These are phyloP conservation scores for Tilletia indica DNA, from an alignment of 1,284 basidiomycete species.

Conservation along the genomic window DNA sequence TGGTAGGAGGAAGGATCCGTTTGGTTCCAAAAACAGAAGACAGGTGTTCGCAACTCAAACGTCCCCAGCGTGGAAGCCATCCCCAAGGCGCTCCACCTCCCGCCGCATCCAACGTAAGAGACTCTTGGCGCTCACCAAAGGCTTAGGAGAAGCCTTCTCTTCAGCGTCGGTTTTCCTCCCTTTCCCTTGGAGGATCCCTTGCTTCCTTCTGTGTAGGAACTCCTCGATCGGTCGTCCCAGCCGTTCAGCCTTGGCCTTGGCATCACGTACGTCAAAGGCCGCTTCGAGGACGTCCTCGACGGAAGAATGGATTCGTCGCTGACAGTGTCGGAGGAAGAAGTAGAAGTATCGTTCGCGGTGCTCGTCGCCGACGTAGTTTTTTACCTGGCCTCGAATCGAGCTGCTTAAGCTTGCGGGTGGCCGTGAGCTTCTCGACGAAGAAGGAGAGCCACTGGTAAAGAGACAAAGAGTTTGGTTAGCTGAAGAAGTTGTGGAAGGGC, in stretches of 20 bases:
- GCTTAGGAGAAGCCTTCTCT: neutral
- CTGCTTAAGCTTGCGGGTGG: neutral
- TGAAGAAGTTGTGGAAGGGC: neutral
- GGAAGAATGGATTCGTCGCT: neutral
- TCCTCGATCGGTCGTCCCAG: conserved; percentile 1
- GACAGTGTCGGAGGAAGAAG: neutral
- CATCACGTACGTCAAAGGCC: neutral
- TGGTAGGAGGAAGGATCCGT: too few species aligned
- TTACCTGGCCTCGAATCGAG: neutral
- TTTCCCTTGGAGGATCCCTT: neutral
- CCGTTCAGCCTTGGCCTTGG: neutral
- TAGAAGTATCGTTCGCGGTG: conserved; percentile 13
- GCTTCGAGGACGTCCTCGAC: conserved; percentile 4
- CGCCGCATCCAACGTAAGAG: conserved; percentile 10
- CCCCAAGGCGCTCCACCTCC: neutral
- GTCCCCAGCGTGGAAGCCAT: conserved; percentile 5
- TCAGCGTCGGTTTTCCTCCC: neutral
- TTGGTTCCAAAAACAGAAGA: too few species aligned
- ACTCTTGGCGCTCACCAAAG: neutral
- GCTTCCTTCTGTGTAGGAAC: neutral
- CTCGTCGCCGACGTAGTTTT: conserved; percentile 6
- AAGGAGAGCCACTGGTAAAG: conserved; percentile 7
- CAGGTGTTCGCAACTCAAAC: neutral
- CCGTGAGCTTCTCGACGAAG: conserved; percentile 15
- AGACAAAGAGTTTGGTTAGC: neutral